phyloP scores from a whole-genome alignment of 805 yeast species.

The Candida sonorensis region DNA sequence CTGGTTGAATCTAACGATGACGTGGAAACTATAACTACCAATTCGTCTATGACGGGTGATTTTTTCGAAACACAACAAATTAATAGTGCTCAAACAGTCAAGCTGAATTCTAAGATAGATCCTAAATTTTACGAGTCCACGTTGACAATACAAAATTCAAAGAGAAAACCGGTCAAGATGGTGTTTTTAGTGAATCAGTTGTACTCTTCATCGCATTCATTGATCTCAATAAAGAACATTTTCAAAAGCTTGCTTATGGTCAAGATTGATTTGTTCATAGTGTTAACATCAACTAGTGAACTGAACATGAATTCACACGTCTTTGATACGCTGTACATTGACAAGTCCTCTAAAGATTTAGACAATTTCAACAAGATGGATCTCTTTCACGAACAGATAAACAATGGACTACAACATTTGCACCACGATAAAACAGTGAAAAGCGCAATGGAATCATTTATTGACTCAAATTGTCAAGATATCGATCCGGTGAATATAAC shows the following conservation, averaged over 20 bases:
- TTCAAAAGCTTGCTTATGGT: slow-evolving; percentile 23
- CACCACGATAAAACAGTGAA: not conserved
- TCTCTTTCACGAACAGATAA: no score
- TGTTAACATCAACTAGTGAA: slow-evolving; percentile 16
- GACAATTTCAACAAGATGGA: no score
- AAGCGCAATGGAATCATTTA: slow-evolving; percentile 1
- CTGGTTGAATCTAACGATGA: slow-evolving; percentile 3
- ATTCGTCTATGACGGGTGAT: no score
- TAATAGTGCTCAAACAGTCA: no score
- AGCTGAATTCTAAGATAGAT: no score
- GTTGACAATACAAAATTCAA: slow-evolving; percentile 16
- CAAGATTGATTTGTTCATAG: slow-evolving; percentile 20
- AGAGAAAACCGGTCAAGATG: slow-evolving; percentile 22
- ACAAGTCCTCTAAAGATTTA: slow-evolving; percentile 2
- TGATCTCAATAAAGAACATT: slow-evolving; percentile 23
- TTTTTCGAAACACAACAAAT: no score
- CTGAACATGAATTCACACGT: slow-evolving; percentile 10
- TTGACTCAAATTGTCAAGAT: not conserved
- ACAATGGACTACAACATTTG: no score
- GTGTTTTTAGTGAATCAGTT: slow-evolving; percentile 24
- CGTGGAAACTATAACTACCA: no score
- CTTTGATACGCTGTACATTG: slow-evolving; percentile 9
- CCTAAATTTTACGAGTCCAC: slow-evolving; percentile 25
- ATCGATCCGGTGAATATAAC: slow-evolving; percentile 10
- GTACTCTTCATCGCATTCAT: slow-evolving; percentile 13